Conservation (phyloP, 1,139 yeast species). For the Yamadazyma kanchanaburiensis region DNA sequence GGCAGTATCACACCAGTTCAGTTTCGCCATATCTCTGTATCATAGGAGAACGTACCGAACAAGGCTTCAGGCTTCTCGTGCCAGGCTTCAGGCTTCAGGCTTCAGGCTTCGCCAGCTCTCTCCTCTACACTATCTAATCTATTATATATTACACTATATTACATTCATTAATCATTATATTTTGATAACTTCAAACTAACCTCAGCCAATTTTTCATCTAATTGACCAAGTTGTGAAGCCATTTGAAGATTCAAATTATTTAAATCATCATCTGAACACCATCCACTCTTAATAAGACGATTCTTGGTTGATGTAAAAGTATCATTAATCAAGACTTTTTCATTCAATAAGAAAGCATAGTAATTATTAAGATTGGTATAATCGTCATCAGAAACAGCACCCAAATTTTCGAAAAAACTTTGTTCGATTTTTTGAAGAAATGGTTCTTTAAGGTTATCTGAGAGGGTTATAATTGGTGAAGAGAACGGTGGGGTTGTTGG, state of each 20-base stretch:
- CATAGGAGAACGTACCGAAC: too few species aligned
- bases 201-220: conserved; percentile 26
- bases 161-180: conserved; percentile 10
- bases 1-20: too few species aligned
- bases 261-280: conserved; percentile 46
- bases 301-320: conserved; percentile 36
- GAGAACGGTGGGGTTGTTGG: conserved; percentile 31
- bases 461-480: conserved; percentile 40
- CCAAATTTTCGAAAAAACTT: conserved; percentile 22
- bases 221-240: conserved; percentile 30
- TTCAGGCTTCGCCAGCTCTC: too few species aligned
- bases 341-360: conserved; percentile 17
- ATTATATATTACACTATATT: neutral
- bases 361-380: conserved; percentile 11
- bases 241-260: conserved; percentile 36
- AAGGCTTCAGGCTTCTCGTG: too few species aligned
- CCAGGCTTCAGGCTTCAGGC: too few species aligned
- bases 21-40: too few species aligned
- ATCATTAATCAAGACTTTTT: conserved; percentile 23
- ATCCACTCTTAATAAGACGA: conserved; percentile 36
- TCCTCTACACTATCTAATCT: conserved; percentile 5
- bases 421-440: conserved; percentile 31
- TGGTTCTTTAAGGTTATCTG: conserved; percentile 35
- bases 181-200: conserved; percentile 11
- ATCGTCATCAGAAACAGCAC: conserved; percentile 5